phyloP scores from a whole-genome alignment of 2,329 filamentous ascomycete genomes.

The Phaeosphaeria sp. region DNA sequence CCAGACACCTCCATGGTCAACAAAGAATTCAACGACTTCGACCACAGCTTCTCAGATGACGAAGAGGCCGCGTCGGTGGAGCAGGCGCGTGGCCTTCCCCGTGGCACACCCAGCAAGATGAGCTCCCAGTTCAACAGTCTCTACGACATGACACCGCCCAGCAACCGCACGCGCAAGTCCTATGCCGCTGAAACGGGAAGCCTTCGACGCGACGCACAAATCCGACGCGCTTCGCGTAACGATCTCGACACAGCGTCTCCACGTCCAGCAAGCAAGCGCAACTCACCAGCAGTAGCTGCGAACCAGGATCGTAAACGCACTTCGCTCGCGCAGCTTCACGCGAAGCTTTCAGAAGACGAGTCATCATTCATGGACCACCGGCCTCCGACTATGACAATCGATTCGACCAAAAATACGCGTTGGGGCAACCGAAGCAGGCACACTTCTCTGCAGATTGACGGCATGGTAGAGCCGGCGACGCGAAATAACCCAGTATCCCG shows the following conservation, averaged over 20 bases:
- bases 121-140: constrained; percentile 60
- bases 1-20: constrained; percentile 48
- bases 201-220: constrained; percentile 54
- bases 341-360: constrained; percentile 60
- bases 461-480: constrained; percentile 26
- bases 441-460: constrained; percentile 47
- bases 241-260: constrained; percentile 48
- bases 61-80: constrained; percentile 63
- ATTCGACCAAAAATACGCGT: constrained; percentile 59
- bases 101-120: constrained; percentile 50
- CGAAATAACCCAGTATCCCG: constrained; percentile 29
- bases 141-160: constrained; percentile 56
- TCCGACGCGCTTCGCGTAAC: constrained; percentile 53
- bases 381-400: constrained; percentile 51
- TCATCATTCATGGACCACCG: constrained; percentile 61
- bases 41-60: constrained; percentile 46
- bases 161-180: constrained; percentile 44
- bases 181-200: constrained; percentile 41
- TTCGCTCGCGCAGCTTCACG: constrained; percentile 63
- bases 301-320: constrained; percentile 51
- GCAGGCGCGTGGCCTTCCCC: constrained; percentile 59
- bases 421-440: constrained; percentile 57
- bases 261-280: constrained; percentile 47
- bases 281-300: constrained; percentile 39
- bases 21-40: constrained; percentile 50